phyloP scores from a whole-genome alignment of 305 asterid species.

The Fraxinus sp. region DNA sequence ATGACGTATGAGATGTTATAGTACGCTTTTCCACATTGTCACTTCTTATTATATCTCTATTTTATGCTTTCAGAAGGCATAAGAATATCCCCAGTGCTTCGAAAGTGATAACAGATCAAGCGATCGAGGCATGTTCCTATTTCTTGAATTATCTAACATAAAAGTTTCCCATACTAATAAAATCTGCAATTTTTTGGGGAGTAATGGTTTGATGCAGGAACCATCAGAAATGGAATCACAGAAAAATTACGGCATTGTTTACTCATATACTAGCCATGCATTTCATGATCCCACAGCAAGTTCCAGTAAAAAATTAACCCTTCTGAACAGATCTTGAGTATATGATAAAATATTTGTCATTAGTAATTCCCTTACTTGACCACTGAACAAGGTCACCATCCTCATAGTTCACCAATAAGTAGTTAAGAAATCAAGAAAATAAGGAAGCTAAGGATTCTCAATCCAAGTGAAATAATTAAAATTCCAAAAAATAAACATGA shows the following conservation, averaged over 20 bases:
- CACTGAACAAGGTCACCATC: background rate
- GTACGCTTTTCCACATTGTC: conserved; percentile 1
- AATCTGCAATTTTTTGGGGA: background rate
- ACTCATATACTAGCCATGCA: background rate
- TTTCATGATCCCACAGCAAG: background rate
- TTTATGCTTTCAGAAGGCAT: background rate
- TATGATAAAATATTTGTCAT: background rate
- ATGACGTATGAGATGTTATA: background rate
- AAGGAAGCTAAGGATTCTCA: background rate
- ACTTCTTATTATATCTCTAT: background rate
- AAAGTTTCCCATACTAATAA: background rate
- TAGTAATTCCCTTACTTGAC: background rate
- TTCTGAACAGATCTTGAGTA: background rate
- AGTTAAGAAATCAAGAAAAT: background rate
- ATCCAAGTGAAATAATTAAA: background rate
- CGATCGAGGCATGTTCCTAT: background rate
- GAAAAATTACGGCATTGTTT: background rate
- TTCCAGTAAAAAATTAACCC: background rate
- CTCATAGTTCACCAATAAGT: background rate
- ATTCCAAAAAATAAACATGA: background rate
- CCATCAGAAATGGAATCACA: background rate
- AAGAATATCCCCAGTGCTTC: background rate
- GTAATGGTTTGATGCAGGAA: background rate
- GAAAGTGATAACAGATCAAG: conserved; percentile 7
- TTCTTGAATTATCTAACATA: background rate